These are phyloP conservation scores for Suillus sp. DNA, from an alignment of 768 basidiomycete species.

Conservation along the genomic window DNA sequence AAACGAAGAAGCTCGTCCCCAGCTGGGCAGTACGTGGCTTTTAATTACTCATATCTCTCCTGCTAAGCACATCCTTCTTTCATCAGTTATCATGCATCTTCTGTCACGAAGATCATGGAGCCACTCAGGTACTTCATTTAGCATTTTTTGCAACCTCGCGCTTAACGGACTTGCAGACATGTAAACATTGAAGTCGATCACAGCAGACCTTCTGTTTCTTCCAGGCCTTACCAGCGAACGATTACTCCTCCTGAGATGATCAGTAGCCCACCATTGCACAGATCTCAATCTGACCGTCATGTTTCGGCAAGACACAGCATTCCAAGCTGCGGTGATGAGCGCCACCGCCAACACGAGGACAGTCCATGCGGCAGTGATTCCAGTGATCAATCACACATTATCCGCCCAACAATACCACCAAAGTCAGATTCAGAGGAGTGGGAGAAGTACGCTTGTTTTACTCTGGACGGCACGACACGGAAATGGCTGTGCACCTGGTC, in stretches of 20 bases:
- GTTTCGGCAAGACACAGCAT: slow-evolving; percentile 1
- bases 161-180: slow-evolving; percentile 23
- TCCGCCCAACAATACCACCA: slow-evolving; percentile 25
- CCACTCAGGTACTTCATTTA: slow-evolving; percentile 30
- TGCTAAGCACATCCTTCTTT: neutral
- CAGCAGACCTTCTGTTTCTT: slow-evolving; percentile 14
- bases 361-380: slow-evolving; percentile 35
- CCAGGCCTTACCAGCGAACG: slow-evolving; percentile 18
- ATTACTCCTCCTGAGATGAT: slow-evolving; percentile 10
- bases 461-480: slow-evolving; percentile 36
- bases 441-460: slow-evolving; percentile 38
- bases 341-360: slow-evolving; percentile 23
- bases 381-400: slow-evolving; percentile 27
- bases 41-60: neutral
- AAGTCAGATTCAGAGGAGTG: slow-evolving; percentile 33
- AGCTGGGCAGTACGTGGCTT: slow-evolving; percentile 27
- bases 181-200: slow-evolving; percentile 25
- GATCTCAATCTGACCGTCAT: slow-evolving; percentile 16
- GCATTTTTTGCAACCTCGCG: slow-evolving; percentile 11
- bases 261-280: slow-evolving; percentile 11
- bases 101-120: slow-evolving; percentile 24
- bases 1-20: slow-evolving; percentile 38
- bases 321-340: neutral
- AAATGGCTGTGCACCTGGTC: slow-evolving; percentile 47
- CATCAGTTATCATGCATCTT: slow-evolving; percentile 14